Conservation (phyloP, 371 early-diverging fungal genomes). For the Rhizomucor miehei region DNA sequence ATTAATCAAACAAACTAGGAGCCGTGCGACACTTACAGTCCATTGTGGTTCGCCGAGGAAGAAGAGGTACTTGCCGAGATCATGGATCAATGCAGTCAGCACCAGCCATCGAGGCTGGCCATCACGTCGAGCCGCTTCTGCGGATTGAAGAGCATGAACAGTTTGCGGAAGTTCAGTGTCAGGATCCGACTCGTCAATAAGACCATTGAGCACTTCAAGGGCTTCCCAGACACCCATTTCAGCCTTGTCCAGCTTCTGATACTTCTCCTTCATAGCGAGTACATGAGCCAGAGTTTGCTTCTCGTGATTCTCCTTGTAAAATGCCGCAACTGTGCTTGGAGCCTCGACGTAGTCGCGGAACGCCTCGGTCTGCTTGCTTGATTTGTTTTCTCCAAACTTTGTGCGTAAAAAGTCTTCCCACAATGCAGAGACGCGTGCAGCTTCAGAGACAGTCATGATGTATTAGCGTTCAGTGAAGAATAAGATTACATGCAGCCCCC, state of each 20-base stretch:
- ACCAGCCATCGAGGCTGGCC: conserved; percentile 54
- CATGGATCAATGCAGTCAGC: conserved; percentile 56
- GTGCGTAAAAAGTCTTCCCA: conserved; percentile 31
- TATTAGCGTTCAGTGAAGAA: too few species aligned
- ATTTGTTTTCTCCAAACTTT: conserved; percentile 26
- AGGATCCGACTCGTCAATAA: conserved; percentile 53
- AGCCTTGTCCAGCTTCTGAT: conserved; percentile 25
- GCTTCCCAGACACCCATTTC: conserved; percentile 56
- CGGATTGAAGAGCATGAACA: conserved; percentile 55
- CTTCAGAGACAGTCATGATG: conserved; percentile 15
- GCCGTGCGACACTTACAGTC: conserved; percentile 30
- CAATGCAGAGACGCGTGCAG: conserved; percentile 25
- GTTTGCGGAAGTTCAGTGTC: conserved; percentile 49
- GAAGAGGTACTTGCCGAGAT: conserved; percentile 55
- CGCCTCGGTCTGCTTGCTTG: conserved; percentile 12
- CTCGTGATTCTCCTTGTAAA: conserved; percentile 43
- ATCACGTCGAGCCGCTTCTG: conserved; percentile 55
- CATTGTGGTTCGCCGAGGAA: conserved; percentile 54
- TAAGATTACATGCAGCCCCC: too few species aligned
- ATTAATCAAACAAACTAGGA: background rate
- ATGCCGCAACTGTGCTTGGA: conserved; percentile 23
- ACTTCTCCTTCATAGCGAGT: conserved; percentile 24
- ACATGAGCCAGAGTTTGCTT: conserved; percentile 44
- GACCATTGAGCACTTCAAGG: conserved; percentile 41
- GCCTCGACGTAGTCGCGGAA: conserved; percentile 33